These are phyloP conservation scores for Bjerkandera adusta DNA, from an alignment of 1,284 basidiomycete species.

Conservation along the genomic window DNA sequence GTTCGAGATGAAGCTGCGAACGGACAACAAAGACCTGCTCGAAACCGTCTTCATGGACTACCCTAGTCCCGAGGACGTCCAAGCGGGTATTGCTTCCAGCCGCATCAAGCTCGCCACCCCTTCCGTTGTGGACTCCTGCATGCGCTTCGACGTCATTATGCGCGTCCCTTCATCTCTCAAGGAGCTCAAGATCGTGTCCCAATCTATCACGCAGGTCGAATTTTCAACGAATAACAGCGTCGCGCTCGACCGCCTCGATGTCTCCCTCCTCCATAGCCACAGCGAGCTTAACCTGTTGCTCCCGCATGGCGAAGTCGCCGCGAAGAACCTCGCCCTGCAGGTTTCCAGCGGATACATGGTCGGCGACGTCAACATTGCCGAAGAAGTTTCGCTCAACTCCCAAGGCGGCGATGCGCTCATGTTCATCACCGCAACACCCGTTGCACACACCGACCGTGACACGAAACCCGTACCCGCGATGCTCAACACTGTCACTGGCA, in stretches of 20 bases:
- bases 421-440: slow-evolving; percentile 47
- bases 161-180: slow-evolving; percentile 47
- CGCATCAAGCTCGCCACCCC: slow-evolving; percentile 34
- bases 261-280: slow-evolving; percentile 36
- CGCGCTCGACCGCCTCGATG: slow-evolving; percentile 40
- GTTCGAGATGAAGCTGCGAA: slow-evolving; percentile 47
- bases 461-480: slow-evolving; percentile 33
- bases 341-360: slow-evolving; percentile 56
- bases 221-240: slow-evolving; percentile 44
- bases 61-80: slow-evolving; percentile 30
- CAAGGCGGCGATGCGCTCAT: slow-evolving; percentile 49
- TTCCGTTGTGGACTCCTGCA: slow-evolving; percentile 34
- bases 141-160: slow-evolving; percentile 53
- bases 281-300: slow-evolving; percentile 41
- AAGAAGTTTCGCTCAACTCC: slow-evolving; percentile 42
- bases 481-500: slow-evolving; percentile 48
- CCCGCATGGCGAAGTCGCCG: slow-evolving; percentile 38
- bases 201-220: slow-evolving; percentile 44
- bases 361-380: slow-evolving; percentile 48
- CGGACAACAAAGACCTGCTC: slow-evolving; percentile 40
- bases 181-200: slow-evolving; percentile 41
- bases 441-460: slow-evolving; percentile 22
- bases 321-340: slow-evolving; percentile 40
- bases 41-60: slow-evolving; percentile 34
- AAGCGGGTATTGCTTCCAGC: slow-evolving; percentile 33